These are phyloP conservation scores for Suillus subaureus DNA, from an alignment of 768 basidiomycete genomes.

Conservation along the genomic window DNA sequence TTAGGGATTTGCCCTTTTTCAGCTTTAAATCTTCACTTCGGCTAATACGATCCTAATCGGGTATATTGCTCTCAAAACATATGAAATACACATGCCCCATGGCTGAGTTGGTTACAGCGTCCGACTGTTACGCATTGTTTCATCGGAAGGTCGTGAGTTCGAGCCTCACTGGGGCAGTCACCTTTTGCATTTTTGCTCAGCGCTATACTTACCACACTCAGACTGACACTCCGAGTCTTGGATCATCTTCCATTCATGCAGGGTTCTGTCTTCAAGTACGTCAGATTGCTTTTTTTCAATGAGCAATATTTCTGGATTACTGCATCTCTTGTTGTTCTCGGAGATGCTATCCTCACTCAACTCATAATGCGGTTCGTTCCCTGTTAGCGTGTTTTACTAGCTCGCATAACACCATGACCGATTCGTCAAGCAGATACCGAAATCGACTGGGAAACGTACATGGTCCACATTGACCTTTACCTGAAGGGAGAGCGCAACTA, in stretches of 20 bases:
- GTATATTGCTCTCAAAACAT: fast-evolving
- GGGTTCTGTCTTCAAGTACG: slow-evolving; percentile 7
- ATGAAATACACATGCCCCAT: slow-evolving; percentile 51
- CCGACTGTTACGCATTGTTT: slow-evolving; percentile 65
- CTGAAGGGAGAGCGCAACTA: slow-evolving; percentile 85
- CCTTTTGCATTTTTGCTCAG: slow-evolving; percentile 8
- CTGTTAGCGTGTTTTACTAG: slow-evolving; percentile 55
- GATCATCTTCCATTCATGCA: neutral
- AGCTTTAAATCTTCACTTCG: too few species aligned
- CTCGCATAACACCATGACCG: slow-evolving; percentile 20
- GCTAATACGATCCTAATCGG: neutral
- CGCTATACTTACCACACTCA: neutral
- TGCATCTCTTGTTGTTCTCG: slow-evolving; percentile 63
- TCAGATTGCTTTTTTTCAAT: slow-evolving; percentile 44
- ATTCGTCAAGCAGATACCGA: slow-evolving; percentile 75
- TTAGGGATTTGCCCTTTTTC: neutral
- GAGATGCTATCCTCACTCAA: slow-evolving; percentile 76
- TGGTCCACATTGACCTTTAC: slow-evolving; percentile 82
- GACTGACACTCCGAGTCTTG: neutral
- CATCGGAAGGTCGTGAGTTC: slow-evolving; percentile 73
- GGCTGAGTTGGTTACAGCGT: slow-evolving; percentile 81
- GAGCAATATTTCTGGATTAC: slow-evolving; percentile 67
- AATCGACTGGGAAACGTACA: slow-evolving; percentile 98
- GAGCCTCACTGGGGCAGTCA: slow-evolving; percentile 62
- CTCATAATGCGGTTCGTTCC: slow-evolving; percentile 81